Base-by-base conservation (phyloP, 2,329 filamentous ascomycete genomes). In the Calonectria ilicicola region DNA sequence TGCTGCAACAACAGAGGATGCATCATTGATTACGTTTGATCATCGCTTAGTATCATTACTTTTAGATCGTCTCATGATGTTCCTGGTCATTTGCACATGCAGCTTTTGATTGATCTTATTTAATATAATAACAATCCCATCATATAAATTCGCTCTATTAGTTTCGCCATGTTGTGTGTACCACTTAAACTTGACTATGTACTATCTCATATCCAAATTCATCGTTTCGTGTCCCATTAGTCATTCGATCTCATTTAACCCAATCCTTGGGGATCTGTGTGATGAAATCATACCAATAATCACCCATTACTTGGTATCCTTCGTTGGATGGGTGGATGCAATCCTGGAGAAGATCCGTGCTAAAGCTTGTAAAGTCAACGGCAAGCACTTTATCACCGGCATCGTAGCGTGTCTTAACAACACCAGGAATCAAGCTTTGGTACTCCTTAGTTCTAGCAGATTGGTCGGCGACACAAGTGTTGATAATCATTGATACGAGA, bases 241-340 rank as follows among this genome's bases (percentile, higher is more conserved):
- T 35, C 32, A 35, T 35, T 35, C 6, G 12, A 10, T 10, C 10
- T 26, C 27, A 40, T n/a, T 26, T 14, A 38, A 75, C 66, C 83
- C 83, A 84, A 0, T 72, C 74, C 0, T 75, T 58, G 0, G 83
- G 82, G 5, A 84, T 77, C 23, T 84, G 82, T 14, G 77, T 64
- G 15, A 84, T 74, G 44, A 82, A 83, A 53, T 83, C 79, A 69
- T 82, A 81, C 83, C 83, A 84, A 46, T 80, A 82, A 56, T 83
- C 73, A 1, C 82, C 82, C 26, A 84, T 67, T 7, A 78, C 21
- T 1, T 72, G 64, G 42, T 84, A 84, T 0, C 82, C 82, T 1
- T 72, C 19, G 2, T 82, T 77, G 1, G 78, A 77, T 1, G 83
- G 83, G 32, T 84, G 83, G 5, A 84, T 75, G n/a, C 82, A 83